Evolutionary conservation across 768 basidiomycete species (phyloP).

Genomic region (Mrakia frigida): DNA sequence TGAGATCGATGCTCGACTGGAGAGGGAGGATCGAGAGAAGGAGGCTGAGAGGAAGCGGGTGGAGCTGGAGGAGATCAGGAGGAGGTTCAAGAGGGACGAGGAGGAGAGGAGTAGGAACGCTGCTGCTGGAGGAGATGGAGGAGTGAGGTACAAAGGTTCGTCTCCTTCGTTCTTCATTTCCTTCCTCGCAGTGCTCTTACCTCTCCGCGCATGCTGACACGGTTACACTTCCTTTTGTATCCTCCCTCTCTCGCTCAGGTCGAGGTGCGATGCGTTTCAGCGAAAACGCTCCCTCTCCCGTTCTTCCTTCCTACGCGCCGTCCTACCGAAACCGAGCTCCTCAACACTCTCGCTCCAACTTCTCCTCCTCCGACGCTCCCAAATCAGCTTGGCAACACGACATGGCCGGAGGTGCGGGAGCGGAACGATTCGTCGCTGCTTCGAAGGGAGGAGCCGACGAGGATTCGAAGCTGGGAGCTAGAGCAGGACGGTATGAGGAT

Average conservation of each 20-base stretch:
- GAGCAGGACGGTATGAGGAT: not conserved
- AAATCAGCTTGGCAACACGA: slow-evolving; percentile 10
- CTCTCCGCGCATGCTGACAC: not conserved
- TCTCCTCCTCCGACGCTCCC: no score
- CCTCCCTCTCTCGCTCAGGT: not conserved
- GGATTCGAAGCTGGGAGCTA: no score
- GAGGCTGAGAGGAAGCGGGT: slow-evolving; percentile 18
- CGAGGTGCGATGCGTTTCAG: slow-evolving; percentile 31
- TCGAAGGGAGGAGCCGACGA: not conserved
- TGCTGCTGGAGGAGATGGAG: not conserved
- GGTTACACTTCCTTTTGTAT: not conserved
- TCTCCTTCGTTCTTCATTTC: not conserved
- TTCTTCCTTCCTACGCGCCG: slow-evolving; percentile 23
- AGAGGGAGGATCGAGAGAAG: slow-evolving; percentile 29
- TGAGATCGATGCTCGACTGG: slow-evolving; percentile 31
- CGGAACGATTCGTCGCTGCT: not conserved
- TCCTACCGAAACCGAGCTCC: not conserved
- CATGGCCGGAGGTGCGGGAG: not conserved
- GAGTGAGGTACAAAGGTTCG: slow-evolving; percentile 26
- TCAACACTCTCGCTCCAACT: not conserved
- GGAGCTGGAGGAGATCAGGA: slow-evolving; percentile 25
- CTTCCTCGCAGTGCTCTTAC: not conserved
- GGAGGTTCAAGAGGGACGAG: slow-evolving; percentile 13
- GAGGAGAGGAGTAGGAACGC: slow-evolving; percentile 11
- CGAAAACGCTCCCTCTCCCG: slow-evolving; percentile 18